These are phyloP conservation scores for Suillus fuscotomentosus DNA, from an alignment of 768 basidiomycete genomes.

Conservation along the genomic window DNA sequence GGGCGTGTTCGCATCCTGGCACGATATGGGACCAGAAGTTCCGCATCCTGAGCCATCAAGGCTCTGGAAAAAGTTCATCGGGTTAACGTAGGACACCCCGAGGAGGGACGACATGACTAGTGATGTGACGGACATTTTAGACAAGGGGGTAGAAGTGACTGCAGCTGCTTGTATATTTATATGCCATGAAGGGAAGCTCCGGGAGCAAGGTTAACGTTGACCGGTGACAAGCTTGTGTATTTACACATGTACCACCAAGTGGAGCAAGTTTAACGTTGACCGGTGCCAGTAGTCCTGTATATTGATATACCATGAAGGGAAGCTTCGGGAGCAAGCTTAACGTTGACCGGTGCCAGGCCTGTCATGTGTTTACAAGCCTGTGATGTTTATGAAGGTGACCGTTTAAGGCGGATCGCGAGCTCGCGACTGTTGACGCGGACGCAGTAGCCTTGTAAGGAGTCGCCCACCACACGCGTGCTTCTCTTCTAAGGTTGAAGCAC, in stretches of 20 bases:
- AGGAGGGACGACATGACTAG: slow-evolving; percentile 21
- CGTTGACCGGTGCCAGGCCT: background rate
- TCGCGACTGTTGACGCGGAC: too few species aligned
- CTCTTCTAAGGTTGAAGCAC: too few species aligned
- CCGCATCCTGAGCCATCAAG: slow-evolving; percentile 51
- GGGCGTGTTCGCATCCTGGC: slow-evolving; percentile 43
- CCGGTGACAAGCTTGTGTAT: background rate
- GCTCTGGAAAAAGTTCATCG: slow-evolving; percentile 29
- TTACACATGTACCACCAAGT: background rate
- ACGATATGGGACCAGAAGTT: slow-evolving; percentile 48
- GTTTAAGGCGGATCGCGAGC: too few species aligned
- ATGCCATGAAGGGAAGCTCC: background rate
- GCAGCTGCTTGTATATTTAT: background rate
- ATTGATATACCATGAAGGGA: too few species aligned
- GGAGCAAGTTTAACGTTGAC: background rate
- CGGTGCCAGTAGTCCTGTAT: too few species aligned
- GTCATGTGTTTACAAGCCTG: too few species aligned
- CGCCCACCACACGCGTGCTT: too few species aligned
- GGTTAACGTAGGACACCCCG: slow-evolving; percentile 20
- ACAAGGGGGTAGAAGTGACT: background rate
- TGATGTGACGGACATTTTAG: slow-evolving; percentile 1
- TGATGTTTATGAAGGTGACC: too few species aligned
- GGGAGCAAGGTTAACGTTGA: background rate
- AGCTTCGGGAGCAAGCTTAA: too few species aligned
- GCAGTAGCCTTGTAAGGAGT: too few species aligned